Percentiles rank a stretch among this genome's conserved stretches.
phyloP scores from a whole-genome alignment of 2,329 filamentous ascomycete genomes.

The Fusarium sp. region DNA sequence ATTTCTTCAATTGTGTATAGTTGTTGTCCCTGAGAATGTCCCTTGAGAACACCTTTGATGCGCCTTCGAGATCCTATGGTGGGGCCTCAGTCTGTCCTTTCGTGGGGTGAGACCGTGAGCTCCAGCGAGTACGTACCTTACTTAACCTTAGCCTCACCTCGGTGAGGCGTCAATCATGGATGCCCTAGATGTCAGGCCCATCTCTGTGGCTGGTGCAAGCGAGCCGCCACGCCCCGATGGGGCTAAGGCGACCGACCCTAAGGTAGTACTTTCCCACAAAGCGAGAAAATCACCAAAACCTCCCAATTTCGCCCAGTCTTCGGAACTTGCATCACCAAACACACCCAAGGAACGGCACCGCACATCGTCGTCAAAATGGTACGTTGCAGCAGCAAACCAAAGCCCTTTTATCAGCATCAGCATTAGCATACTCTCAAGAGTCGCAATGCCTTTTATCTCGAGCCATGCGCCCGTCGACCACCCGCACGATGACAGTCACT shows the following conservation, averaged over 20 bases:
- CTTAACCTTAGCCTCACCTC: constrained; percentile 33
- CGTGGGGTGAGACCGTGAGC: constrained; percentile 40
- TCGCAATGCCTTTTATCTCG: constrained; percentile 22
- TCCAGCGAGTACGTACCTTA: constrained; percentile 29
- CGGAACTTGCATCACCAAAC: constrained; percentile 57
- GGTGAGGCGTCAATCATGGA: constrained; percentile 38
- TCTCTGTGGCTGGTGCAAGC: constrained; percentile 41
- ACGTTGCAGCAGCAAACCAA: constrained; percentile 47
- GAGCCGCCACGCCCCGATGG: constrained; percentile 48
- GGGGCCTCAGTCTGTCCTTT: constrained; percentile 45
- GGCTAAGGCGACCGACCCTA: constrained; percentile 53
- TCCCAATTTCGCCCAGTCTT: constrained; percentile 53
- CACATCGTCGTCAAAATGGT: constrained; percentile 63
- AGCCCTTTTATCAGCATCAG: constrained; percentile 22
- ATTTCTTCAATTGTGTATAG: constrained; percentile 20
- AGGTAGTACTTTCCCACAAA: constrained; percentile 53
- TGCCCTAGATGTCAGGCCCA: constrained; percentile 43
- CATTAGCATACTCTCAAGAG: constrained; percentile 12
- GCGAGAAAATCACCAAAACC: constrained; percentile 57
- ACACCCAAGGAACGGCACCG: constrained; percentile 56
- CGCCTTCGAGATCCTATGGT: constrained; percentile 44
- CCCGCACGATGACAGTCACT: constrained; percentile 49
- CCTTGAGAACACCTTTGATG: constrained; percentile 49
- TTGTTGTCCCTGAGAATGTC: constrained; percentile 32
- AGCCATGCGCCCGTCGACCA: constrained; percentile 42